Evolutionary conservation across 208 protist genomes (phyloP).

Genomic region (Entamoeba histolytica): DNA sequence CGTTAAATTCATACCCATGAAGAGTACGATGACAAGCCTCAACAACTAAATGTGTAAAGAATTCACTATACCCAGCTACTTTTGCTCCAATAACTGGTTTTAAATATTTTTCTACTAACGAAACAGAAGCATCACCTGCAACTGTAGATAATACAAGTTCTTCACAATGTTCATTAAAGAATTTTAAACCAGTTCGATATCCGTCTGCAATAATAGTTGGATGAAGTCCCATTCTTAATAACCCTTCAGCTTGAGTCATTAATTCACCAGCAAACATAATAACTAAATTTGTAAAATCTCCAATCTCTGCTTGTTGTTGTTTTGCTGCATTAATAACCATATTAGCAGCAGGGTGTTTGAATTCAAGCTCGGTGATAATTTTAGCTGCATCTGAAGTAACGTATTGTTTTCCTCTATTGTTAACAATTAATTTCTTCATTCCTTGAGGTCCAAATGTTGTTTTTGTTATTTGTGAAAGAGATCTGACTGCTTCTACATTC

Average conservation of each 20-base stretch:
- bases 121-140: too few relatives aligned
- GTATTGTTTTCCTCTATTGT: conserved; percentile 95
- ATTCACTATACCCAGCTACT: conserved; percentile 78
- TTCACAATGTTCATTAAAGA: conserved; percentile 44
- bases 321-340: conserved; percentile 89
- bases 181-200: conserved; percentile 69
- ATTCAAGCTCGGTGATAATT: conserved; percentile 92
- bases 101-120: neutral
- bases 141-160: neutral
- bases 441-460: conserved; percentile 22
- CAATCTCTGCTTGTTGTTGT: conserved; percentile 83
- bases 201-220: conserved; percentile 86
- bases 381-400: conserved; percentile 97
- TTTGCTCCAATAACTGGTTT: conserved; percentile 47
- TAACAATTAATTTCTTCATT: conserved; percentile 48
- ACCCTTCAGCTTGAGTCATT: conserved; percentile 72
- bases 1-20: conserved; percentile 58
- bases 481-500: conserved; percentile 11
- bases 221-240: conserved; percentile 84
- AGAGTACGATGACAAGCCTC: conserved; percentile 78
- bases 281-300: conserved; percentile 96
- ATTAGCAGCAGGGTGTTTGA: conserved; percentile 91
- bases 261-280: conserved; percentile 89
- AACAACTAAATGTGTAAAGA: conserved; percentile 66
- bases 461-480: neutral